phyloP scores from a whole-genome alignment of 768 basidiomycete species.

The Agaricus sinodeliciosus region DNA sequence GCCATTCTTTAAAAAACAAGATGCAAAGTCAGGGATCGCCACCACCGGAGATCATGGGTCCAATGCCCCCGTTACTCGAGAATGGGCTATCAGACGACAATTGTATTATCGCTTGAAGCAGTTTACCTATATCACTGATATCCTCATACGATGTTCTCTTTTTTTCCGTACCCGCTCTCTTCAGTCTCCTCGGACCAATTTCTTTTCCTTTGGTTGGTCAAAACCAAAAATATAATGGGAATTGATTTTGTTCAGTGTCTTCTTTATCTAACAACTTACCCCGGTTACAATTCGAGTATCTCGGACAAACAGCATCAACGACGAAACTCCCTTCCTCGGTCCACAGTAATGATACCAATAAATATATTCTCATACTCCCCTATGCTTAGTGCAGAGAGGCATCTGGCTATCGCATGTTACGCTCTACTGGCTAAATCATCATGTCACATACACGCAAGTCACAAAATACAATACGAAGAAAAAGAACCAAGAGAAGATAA shows the following conservation, averaged over 20 bases:
- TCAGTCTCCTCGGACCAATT: background rate
- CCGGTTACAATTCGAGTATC: too few relatives aligned
- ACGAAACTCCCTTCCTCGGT: background rate
- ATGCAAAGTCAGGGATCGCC: conserved; percentile 78
- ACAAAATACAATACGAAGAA: conserved; percentile 5
- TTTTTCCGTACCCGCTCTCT: background rate
- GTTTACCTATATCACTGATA: background rate
- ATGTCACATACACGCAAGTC: conserved; percentile 1
- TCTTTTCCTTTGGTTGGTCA: background rate
- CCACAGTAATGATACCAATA: conserved; percentile 7
- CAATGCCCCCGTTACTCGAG: conserved; percentile 58
- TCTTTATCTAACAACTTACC: too few relatives aligned
- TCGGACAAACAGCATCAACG: too few relatives aligned
- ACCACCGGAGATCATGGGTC: conserved; percentile 78
- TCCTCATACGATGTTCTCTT: background rate
- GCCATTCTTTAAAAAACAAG: conserved; percentile 26
- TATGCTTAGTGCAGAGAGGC: conserved; percentile 2
- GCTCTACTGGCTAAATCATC: conserved; percentile 7
- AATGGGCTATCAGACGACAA: conserved; percentile 18
- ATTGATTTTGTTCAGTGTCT: background rate
- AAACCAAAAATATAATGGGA: background rate
- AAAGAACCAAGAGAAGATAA: conserved; percentile 1
- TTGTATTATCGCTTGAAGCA: conserved; percentile 22
- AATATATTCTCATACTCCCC: conserved; percentile 7
- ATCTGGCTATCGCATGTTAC: conserved; percentile 3